Conservation (phyloP, 2,329 filamentous ascomycete species). For the Alternaria brassicicola region DNA sequence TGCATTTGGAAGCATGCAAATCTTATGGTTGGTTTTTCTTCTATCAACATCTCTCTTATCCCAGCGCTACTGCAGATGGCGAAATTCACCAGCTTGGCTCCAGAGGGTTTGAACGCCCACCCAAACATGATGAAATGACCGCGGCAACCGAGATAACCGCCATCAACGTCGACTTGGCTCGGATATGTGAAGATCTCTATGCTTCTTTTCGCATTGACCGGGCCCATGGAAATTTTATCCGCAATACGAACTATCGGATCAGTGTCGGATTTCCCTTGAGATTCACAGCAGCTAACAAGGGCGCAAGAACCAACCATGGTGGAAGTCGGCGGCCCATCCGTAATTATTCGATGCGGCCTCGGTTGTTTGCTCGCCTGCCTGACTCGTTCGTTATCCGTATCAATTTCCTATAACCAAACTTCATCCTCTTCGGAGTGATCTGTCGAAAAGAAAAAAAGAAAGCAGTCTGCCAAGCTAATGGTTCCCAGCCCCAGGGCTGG, state of each 20-base stretch:
- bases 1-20: not conserved
- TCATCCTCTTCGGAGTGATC: not conserved
- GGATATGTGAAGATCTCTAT: not conserved
- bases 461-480: slow-evolving; percentile 7
- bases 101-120: not conserved
- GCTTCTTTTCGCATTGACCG: not conserved
- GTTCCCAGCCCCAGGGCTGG: not conserved
- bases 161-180: not conserved
- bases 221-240: not conserved
- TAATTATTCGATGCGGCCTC: not conserved
- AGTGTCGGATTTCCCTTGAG: not conserved
- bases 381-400: not conserved
- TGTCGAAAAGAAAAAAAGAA: slow-evolving; percentile 1
- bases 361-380: not conserved
- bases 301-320: not conserved
- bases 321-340: not conserved
- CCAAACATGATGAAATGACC: not conserved
- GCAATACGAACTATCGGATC: not conserved
- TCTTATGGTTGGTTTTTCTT: slow-evolving; percentile 3
- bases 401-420: not conserved
- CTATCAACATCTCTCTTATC: not conserved
- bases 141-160: not conserved
- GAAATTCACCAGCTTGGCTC: not conserved
- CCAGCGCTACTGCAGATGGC: not conserved
- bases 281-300: not conserved